Evolutionary conservation across 2,329 filamentous ascomycete genomes (phyloP), one percentile per base, ranked within the genome.

Genomic region (Xylaria sp.): DNA sequence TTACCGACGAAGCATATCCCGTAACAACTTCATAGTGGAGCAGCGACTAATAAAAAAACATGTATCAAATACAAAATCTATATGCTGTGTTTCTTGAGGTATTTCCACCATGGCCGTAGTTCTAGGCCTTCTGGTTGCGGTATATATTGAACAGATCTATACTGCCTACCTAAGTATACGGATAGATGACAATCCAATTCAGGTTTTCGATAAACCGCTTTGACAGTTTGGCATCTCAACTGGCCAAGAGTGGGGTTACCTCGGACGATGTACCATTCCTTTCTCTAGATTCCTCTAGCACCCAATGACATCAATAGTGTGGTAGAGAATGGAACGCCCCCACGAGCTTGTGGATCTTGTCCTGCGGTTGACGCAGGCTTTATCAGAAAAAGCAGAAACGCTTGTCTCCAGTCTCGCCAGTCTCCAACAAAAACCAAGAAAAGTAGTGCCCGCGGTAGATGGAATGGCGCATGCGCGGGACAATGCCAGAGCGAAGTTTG

Each of bases 251-350:
- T 60, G 58, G 58, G 30, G 53, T 48, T 32, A 15, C 50, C 28
- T 48, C 45, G 30, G 53, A 32, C n/a, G n/a, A n/a, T n/a, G 18
- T 36, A 58, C 45, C 50, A 45, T 48, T 32, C 58, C 58, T 36
- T 12, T 9, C 39, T 23, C 59, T 45, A 34, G 18, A 25, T 43
- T 18, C 18, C 43, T 5, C 18, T 50, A 53, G 55, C 46, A 65
- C 25, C 39, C 39, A 64, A 65, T 68, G 67, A 69, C 64, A 63
- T 63, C 67, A 67, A 52, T 34, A 41, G 34, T 63, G 66, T 50
- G 53, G 63, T 43, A 52, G 45, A 23, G 15, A 15, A 50, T 34
- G 55, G 25, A 28, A 28, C 23, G 23, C 48, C 58, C 52, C 63
- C 63, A 63, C 48, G 46, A 41, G 32, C 58, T 28, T 32, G 64